Evolutionary conservation across 2,329 filamentous ascomycete species (phyloP).

Genomic region (Sclerotinia nivalis): DNA sequence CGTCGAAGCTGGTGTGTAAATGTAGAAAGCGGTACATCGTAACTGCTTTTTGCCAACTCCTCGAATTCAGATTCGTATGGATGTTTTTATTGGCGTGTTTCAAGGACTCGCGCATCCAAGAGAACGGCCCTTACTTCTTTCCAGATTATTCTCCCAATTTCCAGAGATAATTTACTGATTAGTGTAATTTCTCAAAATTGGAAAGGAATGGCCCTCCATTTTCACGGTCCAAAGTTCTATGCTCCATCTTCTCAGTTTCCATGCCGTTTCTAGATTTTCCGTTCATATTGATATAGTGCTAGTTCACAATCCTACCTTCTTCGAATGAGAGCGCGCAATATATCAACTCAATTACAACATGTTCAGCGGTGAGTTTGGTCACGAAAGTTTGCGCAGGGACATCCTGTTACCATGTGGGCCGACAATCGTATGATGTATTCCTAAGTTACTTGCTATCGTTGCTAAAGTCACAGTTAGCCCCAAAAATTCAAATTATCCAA

Average conservation of each 20-base stretch:
- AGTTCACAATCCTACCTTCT: background rate
- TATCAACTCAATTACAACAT: background rate
- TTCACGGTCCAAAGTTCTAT: background rate
- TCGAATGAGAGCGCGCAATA: background rate
- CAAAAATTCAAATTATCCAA: background rate
- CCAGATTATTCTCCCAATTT: background rate
- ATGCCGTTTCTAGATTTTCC: background rate
- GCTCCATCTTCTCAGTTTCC: background rate
- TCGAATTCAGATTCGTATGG: background rate
- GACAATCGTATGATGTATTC: no score
- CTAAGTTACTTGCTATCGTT: no score
- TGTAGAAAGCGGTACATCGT: background rate
- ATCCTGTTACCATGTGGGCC: no score
- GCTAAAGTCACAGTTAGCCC: background rate
- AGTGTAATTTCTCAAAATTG: background rate
- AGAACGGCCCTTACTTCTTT: background rate
- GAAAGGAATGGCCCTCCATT: background rate
- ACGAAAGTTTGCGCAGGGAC: no score
- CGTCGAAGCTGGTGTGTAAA: background rate
- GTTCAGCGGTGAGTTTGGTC: no score
- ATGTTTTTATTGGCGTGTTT: background rate
- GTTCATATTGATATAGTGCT: background rate
- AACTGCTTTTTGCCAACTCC: background rate
- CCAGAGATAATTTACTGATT: background rate
- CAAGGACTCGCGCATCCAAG: background rate